Base-by-base conservation (phyloP, 1,284 basidiomycete species). In the Pholiota adiposa region DNA sequence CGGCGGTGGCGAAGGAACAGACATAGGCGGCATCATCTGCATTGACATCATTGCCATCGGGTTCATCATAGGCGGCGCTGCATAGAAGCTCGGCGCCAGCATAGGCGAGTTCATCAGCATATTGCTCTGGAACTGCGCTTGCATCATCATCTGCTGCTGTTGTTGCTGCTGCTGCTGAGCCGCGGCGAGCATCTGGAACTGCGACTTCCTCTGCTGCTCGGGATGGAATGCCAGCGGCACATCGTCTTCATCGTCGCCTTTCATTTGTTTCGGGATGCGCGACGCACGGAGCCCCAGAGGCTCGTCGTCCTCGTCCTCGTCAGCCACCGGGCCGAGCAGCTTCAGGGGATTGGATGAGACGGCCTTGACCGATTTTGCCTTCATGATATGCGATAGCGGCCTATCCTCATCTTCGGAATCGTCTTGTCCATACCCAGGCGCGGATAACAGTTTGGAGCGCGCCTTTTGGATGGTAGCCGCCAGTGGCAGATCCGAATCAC, bases 401-500 rank as follows among this genome's bases (percentile, higher is more conserved):
- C 82, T 81, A 64, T 93, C 92, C 67, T 93, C 92, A 21, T 72
- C 71, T 60, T 90, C 89, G 7, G 86, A 88, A 65, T 86, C 84
- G 65, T 61, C 25, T 63, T 65, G 12, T 67, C 67, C 38, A 68
- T 71, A 18, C 77, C 75, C 19, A 74, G 74, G 33, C 81, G 80
- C 60, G 80, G 77, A 12, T 74, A 70, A 14, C 4, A 52, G 29
- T 43, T 53, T 51, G 19, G 50, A 40, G 21, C 56, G 56, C 5
- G 78, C 83, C 23, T 81, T 80, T 51, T 77, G 73, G n/a, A 87
- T 78, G 11, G 88, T 83, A 12, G 83, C 82, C 21, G 84, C 83
- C n/a, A 92, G 77, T 5, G 90, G 90, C 44, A 92, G 63, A 72
- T 93, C 90, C 65, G 92, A 90, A 51, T 92, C 91, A 65, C 87